phyloP scores from a whole-genome alignment of 768 basidiomycete species.

The Trametes cinnabarina region DNA sequence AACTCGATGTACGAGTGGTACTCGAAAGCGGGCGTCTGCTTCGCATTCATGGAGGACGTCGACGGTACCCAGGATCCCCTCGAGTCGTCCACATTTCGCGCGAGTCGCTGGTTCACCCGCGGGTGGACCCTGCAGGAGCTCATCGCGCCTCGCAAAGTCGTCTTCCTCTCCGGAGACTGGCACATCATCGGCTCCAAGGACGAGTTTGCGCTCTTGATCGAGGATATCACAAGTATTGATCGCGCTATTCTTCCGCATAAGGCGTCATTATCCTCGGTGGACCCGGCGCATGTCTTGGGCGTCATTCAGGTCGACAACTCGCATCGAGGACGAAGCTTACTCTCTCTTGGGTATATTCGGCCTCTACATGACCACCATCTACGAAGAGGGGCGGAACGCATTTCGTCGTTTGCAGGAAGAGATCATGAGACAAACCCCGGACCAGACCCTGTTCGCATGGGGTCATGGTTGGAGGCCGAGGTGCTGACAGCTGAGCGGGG shows the following conservation, averaged over 20 bases:
- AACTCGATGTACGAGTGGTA: slow-evolving; percentile 10
- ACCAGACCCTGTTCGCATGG: slow-evolving; percentile 13
- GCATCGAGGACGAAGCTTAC: slow-evolving; percentile 9
- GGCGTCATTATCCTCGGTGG: background rate
- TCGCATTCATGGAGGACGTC: slow-evolving; percentile 6
- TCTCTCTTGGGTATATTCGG: slow-evolving; percentile 3
- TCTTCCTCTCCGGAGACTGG: background rate
- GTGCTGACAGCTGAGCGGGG: too few relatives aligned
- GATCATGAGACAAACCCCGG: background rate
- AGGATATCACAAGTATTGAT: background rate
- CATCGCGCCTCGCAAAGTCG: background rate
- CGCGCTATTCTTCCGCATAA: background rate
- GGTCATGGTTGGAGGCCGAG: too few relatives aligned
- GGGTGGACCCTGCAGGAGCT: slow-evolving; percentile 10
- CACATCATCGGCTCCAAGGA: slow-evolving; percentile 2
- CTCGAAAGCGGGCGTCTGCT: background rate
- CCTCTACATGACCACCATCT: background rate
- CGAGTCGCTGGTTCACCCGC: slow-evolving; percentile 3
- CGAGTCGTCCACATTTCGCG: background rate
- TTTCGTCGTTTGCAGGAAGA: slow-evolving; percentile 3
- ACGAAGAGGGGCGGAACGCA: slow-evolving; percentile 3
- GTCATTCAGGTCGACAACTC: background rate
- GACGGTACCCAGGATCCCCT: background rate
- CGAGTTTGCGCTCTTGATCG: background rate
- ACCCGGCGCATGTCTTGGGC: slow-evolving; percentile 10